Percentiles rank a stretch among this genome's conserved stretches.
phyloP scores from a whole-genome alignment of 2,329 filamentous ascomycete species.

The Leptographium radiaticola region DNA sequence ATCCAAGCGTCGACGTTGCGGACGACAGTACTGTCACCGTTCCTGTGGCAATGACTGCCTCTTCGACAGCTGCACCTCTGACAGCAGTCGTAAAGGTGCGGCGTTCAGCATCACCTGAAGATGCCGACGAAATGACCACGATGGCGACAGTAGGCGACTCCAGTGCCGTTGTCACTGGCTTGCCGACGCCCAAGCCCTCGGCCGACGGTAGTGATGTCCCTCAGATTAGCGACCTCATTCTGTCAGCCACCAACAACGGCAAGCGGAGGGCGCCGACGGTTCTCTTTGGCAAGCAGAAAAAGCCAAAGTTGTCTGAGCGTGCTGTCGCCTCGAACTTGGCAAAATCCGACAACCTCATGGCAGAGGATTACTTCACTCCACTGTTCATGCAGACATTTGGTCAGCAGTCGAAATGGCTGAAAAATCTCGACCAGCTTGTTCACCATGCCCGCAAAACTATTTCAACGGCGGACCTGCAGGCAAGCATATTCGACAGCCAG shows the following conservation, averaged over 20 bases:
- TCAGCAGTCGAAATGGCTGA: slow-evolving; percentile 44
- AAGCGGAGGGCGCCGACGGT: slow-evolving; percentile 11
- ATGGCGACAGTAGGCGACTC: background rate
- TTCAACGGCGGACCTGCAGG: slow-evolving; percentile 70
- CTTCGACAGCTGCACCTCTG: background rate
- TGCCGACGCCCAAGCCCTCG: slow-evolving; percentile 10
- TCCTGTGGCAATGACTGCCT: background rate
- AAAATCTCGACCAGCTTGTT: slow-evolving; percentile 57
- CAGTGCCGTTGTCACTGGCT: background rate
- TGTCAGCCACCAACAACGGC: background rate
- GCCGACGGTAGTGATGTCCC: slow-evolving; percentile 6
- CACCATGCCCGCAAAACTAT: slow-evolving; percentile 80
- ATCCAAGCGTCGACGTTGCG: background rate
- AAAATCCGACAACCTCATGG: slow-evolving; percentile 31
- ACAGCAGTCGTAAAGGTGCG: background rate
- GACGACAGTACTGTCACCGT: background rate
- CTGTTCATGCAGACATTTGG: slow-evolving; percentile 47
- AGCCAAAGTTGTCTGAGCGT: slow-evolving; percentile 16
- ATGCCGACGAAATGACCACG: background rate
- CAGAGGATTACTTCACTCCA: slow-evolving; percentile 52
- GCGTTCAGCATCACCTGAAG: background rate
- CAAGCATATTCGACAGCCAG: slow-evolving; percentile 74
- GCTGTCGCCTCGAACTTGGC: slow-evolving; percentile 34
- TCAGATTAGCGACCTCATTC: slow-evolving; percentile 2
- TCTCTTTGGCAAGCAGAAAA: slow-evolving; percentile 29